A percentile compares a stretch with the other conserved stretches of the same genome.
Evolutionary conservation across 1,284 basidiomycete genomes (phyloP).

Genomic region (Ceratobasidium papillatum): DNA sequence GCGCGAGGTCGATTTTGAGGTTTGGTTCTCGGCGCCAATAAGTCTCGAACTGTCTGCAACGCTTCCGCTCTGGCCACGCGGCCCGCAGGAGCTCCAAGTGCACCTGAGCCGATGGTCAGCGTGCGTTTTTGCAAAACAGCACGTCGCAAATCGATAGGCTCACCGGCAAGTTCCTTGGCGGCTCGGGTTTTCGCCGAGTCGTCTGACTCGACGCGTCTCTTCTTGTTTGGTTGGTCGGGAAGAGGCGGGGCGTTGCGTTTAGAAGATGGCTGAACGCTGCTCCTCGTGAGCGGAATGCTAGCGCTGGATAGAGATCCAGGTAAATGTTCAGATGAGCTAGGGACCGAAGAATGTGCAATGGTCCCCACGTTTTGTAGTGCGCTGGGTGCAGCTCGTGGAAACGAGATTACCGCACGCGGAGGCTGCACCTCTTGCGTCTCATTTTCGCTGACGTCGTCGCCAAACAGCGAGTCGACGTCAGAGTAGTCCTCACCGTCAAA

Average conservation of each 20-base stretch:
- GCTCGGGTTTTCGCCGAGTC: background rate
- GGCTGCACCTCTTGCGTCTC: background rate
- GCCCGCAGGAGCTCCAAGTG: background rate
- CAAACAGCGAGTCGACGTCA: constrained; percentile 32
- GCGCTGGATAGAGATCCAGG: constrained; percentile 33
- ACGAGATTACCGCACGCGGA: constrained; percentile 15
- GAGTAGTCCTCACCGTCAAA: constrained; percentile 19
- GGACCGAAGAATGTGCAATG: constrained; percentile 82
- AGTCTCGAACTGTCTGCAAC: background rate
- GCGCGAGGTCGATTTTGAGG: background rate
- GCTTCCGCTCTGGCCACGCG: background rate
- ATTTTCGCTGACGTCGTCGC: background rate
- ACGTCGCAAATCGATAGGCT: background rate
- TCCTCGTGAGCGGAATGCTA: constrained; percentile 27
- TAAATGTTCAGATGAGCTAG: constrained; percentile 39
- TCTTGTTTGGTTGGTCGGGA: constrained; percentile 4
- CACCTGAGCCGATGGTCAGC: background rate
- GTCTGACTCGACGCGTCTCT: constrained; percentile 19
- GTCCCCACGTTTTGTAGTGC: constrained; percentile 81
- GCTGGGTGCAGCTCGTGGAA: constrained; percentile 24
- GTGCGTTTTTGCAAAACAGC: constrained; percentile 6
- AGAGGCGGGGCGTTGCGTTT: constrained; percentile 24
- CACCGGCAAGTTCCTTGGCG: background rate
- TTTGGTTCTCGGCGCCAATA: constrained; percentile 11
- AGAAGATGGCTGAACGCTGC: background rate